phyloP scores from a whole-genome alignment of 2,329 filamentous ascomycete species.

The Cladosporium cucumerinum region DNA sequence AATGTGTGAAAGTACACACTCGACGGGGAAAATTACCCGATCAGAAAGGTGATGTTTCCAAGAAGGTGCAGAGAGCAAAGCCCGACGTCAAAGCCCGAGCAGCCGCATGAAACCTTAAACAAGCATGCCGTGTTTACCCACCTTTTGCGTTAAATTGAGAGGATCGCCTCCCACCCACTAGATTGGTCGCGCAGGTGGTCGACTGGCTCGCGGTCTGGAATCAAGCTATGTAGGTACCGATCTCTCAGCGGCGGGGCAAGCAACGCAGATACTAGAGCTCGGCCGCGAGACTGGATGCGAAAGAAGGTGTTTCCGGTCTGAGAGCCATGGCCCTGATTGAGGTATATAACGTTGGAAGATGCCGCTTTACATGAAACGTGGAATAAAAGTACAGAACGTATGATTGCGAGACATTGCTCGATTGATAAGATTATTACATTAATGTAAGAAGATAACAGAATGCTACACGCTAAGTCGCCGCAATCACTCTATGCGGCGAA shows the following conservation, averaged over 20 bases:
- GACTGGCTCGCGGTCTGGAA: no score
- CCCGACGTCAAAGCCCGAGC: background rate
- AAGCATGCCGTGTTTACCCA: background rate
- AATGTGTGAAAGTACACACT: background rate
- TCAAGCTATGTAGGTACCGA: no score
- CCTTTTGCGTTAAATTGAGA: background rate
- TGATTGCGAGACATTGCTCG: background rate
- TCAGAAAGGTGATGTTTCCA: background rate
- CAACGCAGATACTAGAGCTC: no score
- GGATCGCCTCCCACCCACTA: no score
- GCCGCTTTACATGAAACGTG: background rate
- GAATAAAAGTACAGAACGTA: background rate
- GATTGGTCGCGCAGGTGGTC: no score
- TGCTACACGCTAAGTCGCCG: background rate
- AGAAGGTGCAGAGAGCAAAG: background rate
- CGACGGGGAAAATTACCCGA: background rate
- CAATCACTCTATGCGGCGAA: constrained; percentile 1
- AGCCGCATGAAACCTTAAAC: background rate
- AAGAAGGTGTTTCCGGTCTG: no score
- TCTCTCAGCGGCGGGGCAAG: no score
- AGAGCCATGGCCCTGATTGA: no score
- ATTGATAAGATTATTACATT: background rate
- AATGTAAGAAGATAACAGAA: background rate
- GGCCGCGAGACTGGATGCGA: no score
- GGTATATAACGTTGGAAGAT: background rate